phyloP scores from a whole-genome alignment of 2,329 filamentous ascomycete genomes.

The Epichloe sp. region DNA sequence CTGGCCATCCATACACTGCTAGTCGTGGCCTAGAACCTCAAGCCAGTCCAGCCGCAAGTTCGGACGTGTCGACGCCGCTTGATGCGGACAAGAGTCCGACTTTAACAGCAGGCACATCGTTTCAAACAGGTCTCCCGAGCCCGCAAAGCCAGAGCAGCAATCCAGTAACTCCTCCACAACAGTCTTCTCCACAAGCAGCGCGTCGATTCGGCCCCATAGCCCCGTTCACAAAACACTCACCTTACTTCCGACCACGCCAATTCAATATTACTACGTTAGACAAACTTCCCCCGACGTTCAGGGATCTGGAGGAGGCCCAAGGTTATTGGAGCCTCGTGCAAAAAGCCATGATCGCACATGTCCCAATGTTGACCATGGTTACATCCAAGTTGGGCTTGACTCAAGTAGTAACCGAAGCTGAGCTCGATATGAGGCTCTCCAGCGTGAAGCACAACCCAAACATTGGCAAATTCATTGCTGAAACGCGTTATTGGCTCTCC shows the following conservation, averaged over 20 bases:
- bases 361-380: constrained; percentile 21
- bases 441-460: constrained; percentile 17
- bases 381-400: constrained; percentile 19
- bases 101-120: constrained; percentile 2
- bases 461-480: constrained; percentile 21
- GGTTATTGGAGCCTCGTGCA: constrained; percentile 27
- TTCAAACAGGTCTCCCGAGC: constrained; percentile 16
- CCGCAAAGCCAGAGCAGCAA: constrained; percentile 20
- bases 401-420: constrained; percentile 12
- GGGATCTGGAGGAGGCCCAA: constrained; percentile 20
- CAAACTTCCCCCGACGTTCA: constrained; percentile 20
- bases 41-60: neutral
- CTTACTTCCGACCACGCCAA: constrained; percentile 21
- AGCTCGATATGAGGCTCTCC: constrained; percentile 18
- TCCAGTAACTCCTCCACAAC: constrained; percentile 11
- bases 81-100: constrained; percentile 9
- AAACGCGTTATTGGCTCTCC: constrained; percentile 25
- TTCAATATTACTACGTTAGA: constrained; percentile 18
- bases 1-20: neutral
- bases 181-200: constrained; percentile 8
- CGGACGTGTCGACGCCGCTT: neutral
- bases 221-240: constrained; percentile 25
- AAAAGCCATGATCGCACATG: constrained; percentile 22
- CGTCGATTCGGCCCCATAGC: constrained; percentile 19
- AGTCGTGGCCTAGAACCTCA: neutral